Percentiles rank a stretch among this genome's conserved stretches.
Evolutionary conservation across 2,329 filamentous ascomycete genomes (phyloP).

Genomic region (Pestalotiopsis sp.): DNA sequence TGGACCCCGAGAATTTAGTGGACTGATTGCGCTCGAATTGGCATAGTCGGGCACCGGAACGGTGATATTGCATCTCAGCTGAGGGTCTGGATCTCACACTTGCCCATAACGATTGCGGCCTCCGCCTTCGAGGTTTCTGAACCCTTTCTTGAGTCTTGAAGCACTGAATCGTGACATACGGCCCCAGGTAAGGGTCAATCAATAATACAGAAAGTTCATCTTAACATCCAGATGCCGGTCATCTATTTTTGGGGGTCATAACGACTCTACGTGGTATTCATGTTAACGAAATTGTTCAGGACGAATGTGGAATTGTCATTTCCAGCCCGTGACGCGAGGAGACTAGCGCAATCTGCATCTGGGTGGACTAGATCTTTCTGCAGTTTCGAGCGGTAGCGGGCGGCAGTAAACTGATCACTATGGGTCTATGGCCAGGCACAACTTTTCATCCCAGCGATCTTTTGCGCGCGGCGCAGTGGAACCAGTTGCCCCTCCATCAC

Average conservation of each 20-base stretch:
- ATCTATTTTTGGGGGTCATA: neutral
- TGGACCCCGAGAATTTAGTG: constrained; percentile 5
- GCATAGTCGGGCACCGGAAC: neutral
- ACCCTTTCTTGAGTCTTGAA: neutral
- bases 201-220: neutral
- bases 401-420: neutral
- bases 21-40: neutral
- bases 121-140: neutral
- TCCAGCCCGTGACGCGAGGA: neutral
- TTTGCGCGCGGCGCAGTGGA: neutral
- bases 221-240: neutral
- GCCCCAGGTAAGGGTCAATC: neutral
- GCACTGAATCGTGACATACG: neutral
- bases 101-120: neutral
- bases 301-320: neutral
- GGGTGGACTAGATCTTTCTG: neutral
- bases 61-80: neutral
- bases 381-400: neutral
- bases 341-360: neutral
- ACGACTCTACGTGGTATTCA: neutral
- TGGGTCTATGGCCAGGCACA: neutral
- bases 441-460: neutral
- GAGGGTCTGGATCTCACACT: neutral
- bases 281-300: neutral
- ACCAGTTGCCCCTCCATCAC: constrained; percentile 6